These are phyloP conservation scores for Canavalia ensiformis DNA, from an alignment of 306 rosid species.

Conservation along the genomic window DNA sequence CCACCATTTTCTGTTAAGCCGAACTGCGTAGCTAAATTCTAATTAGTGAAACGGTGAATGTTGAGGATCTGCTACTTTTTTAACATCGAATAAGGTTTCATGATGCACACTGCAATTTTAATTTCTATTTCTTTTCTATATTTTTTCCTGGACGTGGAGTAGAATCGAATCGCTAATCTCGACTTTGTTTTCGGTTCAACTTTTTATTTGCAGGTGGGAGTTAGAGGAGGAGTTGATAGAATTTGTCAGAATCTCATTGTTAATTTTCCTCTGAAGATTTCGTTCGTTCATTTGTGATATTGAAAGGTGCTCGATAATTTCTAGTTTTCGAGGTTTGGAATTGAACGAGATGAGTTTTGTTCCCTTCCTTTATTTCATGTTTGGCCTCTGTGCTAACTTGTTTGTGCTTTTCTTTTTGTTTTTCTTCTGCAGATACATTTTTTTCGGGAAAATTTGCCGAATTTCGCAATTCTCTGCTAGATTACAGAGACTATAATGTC, in stretches of 20 bases:
- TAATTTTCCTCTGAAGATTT: conserved; percentile 36
- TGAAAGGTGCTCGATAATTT: conserved; percentile 30
- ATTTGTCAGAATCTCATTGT: conserved; percentile 31
- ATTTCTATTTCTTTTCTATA: neutral
- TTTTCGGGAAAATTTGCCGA: conserved; percentile 39
- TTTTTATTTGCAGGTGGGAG: conserved; percentile 49
- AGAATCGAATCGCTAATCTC: conserved; percentile 39
- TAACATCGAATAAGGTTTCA: conserved; percentile 50
- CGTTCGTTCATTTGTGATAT: conserved; percentile 46
- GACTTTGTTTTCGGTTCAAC: conserved; percentile 27
- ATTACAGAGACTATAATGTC: conserved; percentile 18
- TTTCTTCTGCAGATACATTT: conserved; percentile 55
- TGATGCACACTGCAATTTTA: conserved; percentile 35
- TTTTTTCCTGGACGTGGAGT: neutral
- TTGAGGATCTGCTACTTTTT: conserved; percentile 62
- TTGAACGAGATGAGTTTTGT: conserved; percentile 30
- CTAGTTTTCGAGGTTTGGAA: conserved; percentile 41
- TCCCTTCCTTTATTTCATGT: conserved; percentile 41
- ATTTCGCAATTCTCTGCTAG: conserved; percentile 45
- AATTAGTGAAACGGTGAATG: conserved; percentile 51
- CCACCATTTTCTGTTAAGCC: conserved; percentile 36
- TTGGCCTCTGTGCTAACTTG: conserved; percentile 33
- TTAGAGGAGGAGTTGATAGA: conserved; percentile 38
- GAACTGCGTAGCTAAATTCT: conserved; percentile 35
- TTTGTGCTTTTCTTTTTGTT: conserved; percentile 6